Percentiles rank a stretch among this genome's conserved stretches.
Evolutionary conservation across 176 grass and related monocot species (phyloP).

Genomic region (Tuctoria greenei): DNA sequence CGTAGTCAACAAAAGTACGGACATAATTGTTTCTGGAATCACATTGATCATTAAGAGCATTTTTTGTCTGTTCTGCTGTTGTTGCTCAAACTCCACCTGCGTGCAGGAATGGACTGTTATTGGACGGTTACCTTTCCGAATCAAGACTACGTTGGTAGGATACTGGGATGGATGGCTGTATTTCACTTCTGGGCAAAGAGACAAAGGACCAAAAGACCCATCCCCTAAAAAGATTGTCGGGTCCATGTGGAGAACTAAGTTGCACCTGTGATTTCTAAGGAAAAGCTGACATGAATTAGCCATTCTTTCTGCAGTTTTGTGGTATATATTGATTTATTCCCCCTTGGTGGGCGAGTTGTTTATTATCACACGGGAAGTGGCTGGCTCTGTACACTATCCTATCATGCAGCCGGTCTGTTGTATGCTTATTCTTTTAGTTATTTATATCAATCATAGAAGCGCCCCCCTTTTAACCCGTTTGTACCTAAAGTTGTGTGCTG

Average conservation of each 20-base stretch:
- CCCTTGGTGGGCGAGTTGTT: constrained; percentile 5
- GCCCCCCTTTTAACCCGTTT: constrained; percentile 11
- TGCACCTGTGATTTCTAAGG: constrained; percentile 50
- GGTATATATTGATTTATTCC: constrained; percentile 3
- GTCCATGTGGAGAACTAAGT: constrained; percentile 81
- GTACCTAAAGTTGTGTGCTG: constrained; percentile 7
- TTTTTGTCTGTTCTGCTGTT: neutral
- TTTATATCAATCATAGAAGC: neutral
- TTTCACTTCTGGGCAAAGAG: constrained; percentile 91
- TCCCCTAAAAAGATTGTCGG: constrained; percentile 86
- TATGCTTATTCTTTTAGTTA: constrained; percentile 12
- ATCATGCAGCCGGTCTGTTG: constrained; percentile 30
- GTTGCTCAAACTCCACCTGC: constrained; percentile 31
- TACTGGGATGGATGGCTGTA: constrained; percentile 92
- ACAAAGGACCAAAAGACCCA: constrained; percentile 78
- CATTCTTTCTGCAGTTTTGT: constrained; percentile 33
- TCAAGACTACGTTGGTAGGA: constrained; percentile 95
- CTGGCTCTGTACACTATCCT: constrained; percentile 25
- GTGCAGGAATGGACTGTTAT: constrained; percentile 84
- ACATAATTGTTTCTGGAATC: neutral
- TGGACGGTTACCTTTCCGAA: constrained; percentile 84
- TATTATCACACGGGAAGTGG: neutral
- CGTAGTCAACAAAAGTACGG: neutral
- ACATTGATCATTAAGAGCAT: neutral
- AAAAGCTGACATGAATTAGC: constrained; percentile 10